Percentiles rank a stretch among this genome's conserved stretches.
Evolutionary conservation across 495 filamentous ascomycete species (phyloP).

Genomic region (Xylaria venustula): DNA sequence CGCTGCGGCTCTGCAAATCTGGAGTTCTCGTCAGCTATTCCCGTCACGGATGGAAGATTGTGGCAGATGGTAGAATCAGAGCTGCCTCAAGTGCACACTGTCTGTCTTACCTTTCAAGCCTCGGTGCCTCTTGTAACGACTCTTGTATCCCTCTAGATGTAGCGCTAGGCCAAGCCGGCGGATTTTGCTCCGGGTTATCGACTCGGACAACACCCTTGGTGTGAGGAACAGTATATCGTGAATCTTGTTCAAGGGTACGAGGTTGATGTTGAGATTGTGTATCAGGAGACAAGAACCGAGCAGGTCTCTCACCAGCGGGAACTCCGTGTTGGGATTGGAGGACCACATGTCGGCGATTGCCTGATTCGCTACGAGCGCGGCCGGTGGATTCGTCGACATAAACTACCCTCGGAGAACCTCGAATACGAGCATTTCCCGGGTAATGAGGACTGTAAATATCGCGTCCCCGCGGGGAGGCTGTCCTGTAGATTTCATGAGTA

Average conservation of each 20-base stretch:
- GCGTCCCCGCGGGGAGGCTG: not conserved
- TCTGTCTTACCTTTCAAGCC: conserved; percentile 5
- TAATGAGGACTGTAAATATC: conserved; percentile 6
- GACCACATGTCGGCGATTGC: conserved; percentile 9
- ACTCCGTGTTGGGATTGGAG: not conserved
- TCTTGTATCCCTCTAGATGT: not conserved
- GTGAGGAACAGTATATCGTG: conserved; percentile 1
- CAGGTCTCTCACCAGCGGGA: conserved; percentile 10
- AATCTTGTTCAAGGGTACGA: not conserved
- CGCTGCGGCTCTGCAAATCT: not conserved
- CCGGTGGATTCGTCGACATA: conserved; percentile 15
- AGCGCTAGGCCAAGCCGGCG: not conserved
- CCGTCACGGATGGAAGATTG: not conserved
- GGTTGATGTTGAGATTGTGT: not conserved
- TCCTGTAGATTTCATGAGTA: conserved; percentile 10
- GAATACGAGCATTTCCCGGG: conserved; percentile 14
- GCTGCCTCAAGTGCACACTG: not conserved
- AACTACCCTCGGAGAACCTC: conserved; percentile 14
- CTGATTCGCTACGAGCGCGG: conserved; percentile 11
- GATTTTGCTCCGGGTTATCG: not conserved
- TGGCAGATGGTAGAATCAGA: not conserved
- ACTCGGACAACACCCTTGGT: not conserved
- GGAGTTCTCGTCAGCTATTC: not conserved
- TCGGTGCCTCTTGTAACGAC: not conserved
- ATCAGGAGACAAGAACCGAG: not conserved